Percentiles rank a stretch among this genome's conserved stretches.
Conservation (phyloP, 2,329 filamentous ascomycete species). For the Fusarium napiforme region DNA sequence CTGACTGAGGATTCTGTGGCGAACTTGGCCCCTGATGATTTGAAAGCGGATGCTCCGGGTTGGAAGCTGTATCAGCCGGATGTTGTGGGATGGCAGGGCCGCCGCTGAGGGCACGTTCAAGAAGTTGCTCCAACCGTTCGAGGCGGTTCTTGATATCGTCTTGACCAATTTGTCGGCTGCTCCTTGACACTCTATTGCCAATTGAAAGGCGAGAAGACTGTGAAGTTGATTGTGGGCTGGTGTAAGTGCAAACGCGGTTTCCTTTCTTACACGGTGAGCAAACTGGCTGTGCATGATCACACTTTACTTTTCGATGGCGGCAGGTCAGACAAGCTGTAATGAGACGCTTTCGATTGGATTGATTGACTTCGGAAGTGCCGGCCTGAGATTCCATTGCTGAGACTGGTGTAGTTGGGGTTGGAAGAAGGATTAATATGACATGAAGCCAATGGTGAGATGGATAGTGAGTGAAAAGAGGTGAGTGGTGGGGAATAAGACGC, state of each 20-base stretch:
- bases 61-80: background rate
- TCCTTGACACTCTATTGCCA: background rate
- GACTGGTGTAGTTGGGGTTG: background rate
- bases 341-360: background rate
- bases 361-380: background rate
- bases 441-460: background rate
- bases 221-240: background rate
- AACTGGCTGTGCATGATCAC: background rate
- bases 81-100: background rate
- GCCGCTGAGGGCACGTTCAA: background rate
- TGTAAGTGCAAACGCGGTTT: background rate
- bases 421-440: too few species aligned
- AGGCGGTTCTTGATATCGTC: background rate
- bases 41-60: accelerated
- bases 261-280: constrained; percentile 5
- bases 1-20: background rate
- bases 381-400: background rate
- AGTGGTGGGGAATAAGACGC: background rate
- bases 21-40: accelerated
- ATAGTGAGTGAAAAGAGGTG: background rate
- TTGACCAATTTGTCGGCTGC: background rate
- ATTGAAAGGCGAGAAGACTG: background rate
- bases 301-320: background rate
- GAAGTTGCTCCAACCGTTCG: background rate
- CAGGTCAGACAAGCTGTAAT: background rate